Conservation (phyloP, 169 alveolate species). For the Eimeria mitis region DNA sequence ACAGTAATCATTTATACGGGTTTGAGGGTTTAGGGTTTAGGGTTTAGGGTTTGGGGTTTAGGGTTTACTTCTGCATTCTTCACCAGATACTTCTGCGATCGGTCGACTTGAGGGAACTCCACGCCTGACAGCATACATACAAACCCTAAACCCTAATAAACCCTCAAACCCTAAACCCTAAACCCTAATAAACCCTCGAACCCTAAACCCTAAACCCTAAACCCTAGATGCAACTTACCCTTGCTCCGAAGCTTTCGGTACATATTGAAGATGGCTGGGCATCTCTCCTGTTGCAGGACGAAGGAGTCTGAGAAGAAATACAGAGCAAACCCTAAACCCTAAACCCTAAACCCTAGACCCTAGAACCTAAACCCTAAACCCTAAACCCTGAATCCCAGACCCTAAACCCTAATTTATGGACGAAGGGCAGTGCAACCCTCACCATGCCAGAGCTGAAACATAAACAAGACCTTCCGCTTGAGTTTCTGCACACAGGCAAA, state of each 20-base stretch:
- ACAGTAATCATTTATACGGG: too few species aligned
- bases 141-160: constrained; percentile 2
- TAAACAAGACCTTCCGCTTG: constrained; percentile 19
- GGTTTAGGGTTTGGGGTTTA: constrained; percentile 13
- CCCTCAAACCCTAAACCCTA: background rate
- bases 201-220: constrained; percentile 21
- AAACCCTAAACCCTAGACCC: constrained; percentile 5
- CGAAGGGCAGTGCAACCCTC: background rate
- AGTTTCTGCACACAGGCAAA: background rate
- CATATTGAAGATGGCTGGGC: constrained; percentile 42
- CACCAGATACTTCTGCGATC: constrained; percentile 28
- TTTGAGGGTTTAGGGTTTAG: background rate
- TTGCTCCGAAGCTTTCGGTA: constrained; percentile 52
- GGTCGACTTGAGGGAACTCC: constrained; percentile 40
- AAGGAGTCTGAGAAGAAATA: constrained; percentile 61
- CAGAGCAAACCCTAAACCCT: background rate
- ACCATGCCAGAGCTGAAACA: constrained; percentile 67
- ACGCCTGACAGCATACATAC: constrained; percentile 6
- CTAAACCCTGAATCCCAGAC: constrained; percentile 2
- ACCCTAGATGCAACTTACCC: constrained; percentile 6
- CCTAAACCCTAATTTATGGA: background rate
- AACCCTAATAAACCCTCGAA: background rate
- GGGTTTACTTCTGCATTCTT: constrained; percentile 58
- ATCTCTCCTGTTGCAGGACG: constrained; percentile 51
- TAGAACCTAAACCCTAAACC: background rate